Percentiles rank a stretch among this genome's conserved stretches.
phyloP scores from a whole-genome alignment of 2,329 filamentous ascomycete genomes.

The Penicillium glabrum region DNA sequence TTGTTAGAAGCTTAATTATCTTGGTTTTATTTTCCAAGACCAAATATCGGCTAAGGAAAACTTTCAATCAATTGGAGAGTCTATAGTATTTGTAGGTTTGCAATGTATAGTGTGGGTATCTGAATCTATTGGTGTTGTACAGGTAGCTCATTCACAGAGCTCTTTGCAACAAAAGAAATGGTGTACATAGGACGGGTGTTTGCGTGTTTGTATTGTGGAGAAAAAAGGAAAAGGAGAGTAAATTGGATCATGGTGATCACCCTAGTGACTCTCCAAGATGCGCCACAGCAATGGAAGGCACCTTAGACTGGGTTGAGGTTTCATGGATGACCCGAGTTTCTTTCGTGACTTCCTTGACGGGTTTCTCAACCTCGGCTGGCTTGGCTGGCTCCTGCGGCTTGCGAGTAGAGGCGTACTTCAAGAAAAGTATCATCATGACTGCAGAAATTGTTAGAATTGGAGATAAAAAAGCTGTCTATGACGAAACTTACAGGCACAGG shows the following conservation, averaged over 20 bases:
- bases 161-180: background rate
- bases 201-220: background rate
- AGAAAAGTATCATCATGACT: slow-evolving; percentile 51
- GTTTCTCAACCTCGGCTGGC: slow-evolving; percentile 31
- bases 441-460: slow-evolving; percentile 9
- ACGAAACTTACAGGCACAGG: slow-evolving; percentile 46
- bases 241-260: slow-evolving; percentile 10
- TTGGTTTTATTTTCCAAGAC: no score
- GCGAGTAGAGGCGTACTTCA: slow-evolving; percentile 46
- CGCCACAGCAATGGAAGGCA: slow-evolving; percentile 14
- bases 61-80: background rate
- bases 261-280: slow-evolving; percentile 34
- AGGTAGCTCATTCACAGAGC: background rate
- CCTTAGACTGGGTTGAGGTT: slow-evolving; percentile 10
- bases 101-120: slow-evolving; percentile 10
- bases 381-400: slow-evolving; percentile 34
- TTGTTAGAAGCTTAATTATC: no score
- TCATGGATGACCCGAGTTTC: slow-evolving; percentile 25
- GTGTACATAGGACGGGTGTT: background rate
- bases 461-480: background rate
- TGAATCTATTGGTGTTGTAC: slow-evolving; percentile 12
- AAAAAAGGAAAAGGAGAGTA: background rate
- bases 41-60: background rate
- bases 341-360: slow-evolving; percentile 28
- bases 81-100: background rate